Conservation (phyloP, 257 asterid species). For the Perilla frutescens region DNA sequence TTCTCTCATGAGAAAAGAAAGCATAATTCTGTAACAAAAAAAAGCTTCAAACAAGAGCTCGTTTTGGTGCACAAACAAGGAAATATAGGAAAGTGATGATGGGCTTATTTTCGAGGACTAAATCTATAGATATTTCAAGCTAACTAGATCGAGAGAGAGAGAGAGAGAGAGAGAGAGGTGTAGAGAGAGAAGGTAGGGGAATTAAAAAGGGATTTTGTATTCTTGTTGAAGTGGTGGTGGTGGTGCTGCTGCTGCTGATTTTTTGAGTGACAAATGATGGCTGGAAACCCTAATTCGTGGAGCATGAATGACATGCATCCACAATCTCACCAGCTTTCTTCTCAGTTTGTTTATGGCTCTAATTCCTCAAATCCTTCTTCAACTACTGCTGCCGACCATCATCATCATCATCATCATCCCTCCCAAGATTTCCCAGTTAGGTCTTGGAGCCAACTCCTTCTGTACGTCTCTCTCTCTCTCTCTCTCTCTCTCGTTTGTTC, state of each 20-base stretch:
- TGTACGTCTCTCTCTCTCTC: constrained; percentile 45
- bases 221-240: not conserved
- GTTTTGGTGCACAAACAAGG: constrained; percentile 42
- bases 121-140: not conserved
- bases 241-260: not conserved
- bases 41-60: constrained; percentile 40
- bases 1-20: constrained; percentile 41
- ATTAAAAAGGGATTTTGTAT: not conserved
- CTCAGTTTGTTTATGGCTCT: constrained; percentile 47
- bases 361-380: constrained; percentile 33
- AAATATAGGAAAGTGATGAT: constrained; percentile 29
- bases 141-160: constrained; percentile 13
- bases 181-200: constrained; percentile 7
- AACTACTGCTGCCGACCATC: constrained; percentile 7
- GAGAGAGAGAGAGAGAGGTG: not conserved
- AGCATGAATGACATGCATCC: constrained; percentile 79
- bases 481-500: constrained; percentile 13
- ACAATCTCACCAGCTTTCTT: constrained; percentile 29
- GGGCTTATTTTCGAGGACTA: not conserved
- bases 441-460: constrained; percentile 78
- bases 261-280: constrained; percentile 62
- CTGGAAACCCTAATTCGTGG: constrained; percentile 99
- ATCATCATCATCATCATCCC: constrained; percentile 41
- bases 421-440: constrained; percentile 62
- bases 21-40: constrained; percentile 37